Conservation (phyloP, 345 rosid species). For the Diplotaxis tenuifolia region DNA sequence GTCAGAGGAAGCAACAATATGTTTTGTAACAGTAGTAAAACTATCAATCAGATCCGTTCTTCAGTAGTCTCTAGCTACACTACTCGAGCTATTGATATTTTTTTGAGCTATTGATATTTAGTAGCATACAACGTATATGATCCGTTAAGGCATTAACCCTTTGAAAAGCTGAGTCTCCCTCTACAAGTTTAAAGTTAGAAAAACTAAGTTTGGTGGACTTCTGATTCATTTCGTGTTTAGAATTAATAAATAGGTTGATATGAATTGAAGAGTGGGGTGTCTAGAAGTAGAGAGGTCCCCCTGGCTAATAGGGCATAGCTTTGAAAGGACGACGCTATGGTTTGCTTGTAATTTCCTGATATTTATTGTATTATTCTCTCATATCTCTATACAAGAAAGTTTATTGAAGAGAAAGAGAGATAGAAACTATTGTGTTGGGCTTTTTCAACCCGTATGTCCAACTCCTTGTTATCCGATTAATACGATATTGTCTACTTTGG, state of each 20-base stretch:
- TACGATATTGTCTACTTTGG: too few species aligned
- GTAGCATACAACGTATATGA: neutral
- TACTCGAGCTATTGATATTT: neutral
- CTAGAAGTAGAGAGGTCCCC: constrained; percentile 38
- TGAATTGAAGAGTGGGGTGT: constrained; percentile 13
- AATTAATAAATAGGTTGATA: neutral
- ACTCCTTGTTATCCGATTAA: too few species aligned
- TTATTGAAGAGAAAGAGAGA: too few species aligned
- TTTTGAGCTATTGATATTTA: neutral
- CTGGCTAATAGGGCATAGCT: constrained; percentile 34
- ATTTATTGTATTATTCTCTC: constrained; percentile 17
- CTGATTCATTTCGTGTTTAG: neutral
- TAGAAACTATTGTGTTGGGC: too few species aligned
- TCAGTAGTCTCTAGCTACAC: neutral
- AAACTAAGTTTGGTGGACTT: neutral
- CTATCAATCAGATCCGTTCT: neutral
- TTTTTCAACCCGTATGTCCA: too few species aligned
- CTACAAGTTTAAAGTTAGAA: neutral
- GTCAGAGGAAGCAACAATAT: neutral
- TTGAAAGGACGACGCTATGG: constrained; percentile 35
- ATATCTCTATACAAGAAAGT: constrained; percentile 6
- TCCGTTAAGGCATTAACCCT: neutral
- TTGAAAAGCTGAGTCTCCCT: neutral
- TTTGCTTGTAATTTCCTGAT: constrained; percentile 32
- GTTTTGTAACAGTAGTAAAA: neutral